These are phyloP conservation scores for Microthlaspi erraticum DNA, from an alignment of 345 rosid species.

Conservation along the genomic window DNA sequence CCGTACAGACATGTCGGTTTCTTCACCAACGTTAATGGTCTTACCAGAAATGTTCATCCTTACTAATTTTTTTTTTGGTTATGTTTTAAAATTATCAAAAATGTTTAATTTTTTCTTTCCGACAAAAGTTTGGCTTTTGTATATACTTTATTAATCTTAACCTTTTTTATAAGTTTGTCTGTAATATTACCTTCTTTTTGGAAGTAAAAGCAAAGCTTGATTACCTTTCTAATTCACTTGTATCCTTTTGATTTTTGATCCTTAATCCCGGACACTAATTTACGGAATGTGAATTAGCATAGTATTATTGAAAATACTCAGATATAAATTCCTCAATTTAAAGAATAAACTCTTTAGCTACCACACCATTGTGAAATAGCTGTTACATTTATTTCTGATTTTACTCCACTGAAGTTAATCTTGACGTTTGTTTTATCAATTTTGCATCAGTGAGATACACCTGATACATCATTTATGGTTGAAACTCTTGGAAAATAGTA, in stretches of 20 bases:
- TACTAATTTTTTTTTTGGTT: slow-evolving; percentile 39
- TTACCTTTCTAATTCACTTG: neutral
- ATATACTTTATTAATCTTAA: slow-evolving; percentile 21
- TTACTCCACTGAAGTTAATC: neutral
- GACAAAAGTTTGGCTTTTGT: slow-evolving; percentile 27
- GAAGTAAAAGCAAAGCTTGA: neutral
- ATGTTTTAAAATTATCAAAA: neutral
- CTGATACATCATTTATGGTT: neutral
- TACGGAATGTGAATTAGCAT: too few relatives aligned
- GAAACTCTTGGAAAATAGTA: neutral
- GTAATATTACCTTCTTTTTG: slow-evolving; percentile 16
- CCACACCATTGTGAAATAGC: too few relatives aligned
- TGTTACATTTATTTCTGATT: neutral
- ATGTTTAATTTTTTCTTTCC: slow-evolving; percentile 6
- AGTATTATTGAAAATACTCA: too few relatives aligned
- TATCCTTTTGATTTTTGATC: neutral
- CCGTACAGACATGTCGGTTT: slow-evolving; percentile 65
- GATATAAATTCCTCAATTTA: too few relatives aligned
- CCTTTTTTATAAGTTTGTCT: neutral
- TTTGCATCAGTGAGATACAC: neutral
- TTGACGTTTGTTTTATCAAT: neutral
- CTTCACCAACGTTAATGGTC: slow-evolving; percentile 55
- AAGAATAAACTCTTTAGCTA: too few relatives aligned
- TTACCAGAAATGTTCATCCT: slow-evolving; percentile 60
- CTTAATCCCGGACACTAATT: too few relatives aligned